A percentile compares a stretch with the other conserved stretches of the same genome.
Conservation (phyloP, 306 rosid species). For the Citrullus amarus region DNA sequence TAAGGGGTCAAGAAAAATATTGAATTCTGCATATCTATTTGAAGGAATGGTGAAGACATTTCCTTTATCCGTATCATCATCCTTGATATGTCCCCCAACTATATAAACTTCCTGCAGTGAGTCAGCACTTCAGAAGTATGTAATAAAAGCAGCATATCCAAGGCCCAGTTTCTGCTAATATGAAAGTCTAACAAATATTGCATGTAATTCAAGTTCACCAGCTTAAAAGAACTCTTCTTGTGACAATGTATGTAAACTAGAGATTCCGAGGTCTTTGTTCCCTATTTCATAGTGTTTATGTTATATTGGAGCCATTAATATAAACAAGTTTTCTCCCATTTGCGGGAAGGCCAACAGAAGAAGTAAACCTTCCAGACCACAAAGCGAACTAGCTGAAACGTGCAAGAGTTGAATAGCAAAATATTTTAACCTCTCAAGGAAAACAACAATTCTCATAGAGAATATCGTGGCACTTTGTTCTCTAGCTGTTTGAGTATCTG, state of each 20-base stretch:
- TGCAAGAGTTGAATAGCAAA: not conserved
- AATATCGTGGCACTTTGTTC: not conserved
- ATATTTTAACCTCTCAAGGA: not conserved
- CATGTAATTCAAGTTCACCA: not conserved
- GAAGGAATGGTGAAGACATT: conserved; percentile 65
- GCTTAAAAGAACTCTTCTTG: not conserved
- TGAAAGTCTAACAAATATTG: not conserved
- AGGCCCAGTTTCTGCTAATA: not conserved
- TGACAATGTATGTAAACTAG: not conserved
- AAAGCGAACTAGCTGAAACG: not conserved
- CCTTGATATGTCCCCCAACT: conserved; percentile 69
- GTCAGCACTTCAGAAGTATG: not conserved
- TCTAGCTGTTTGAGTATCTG: not conserved
- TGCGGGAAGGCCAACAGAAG: not conserved
- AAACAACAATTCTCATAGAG: not conserved
- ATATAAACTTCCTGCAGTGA: conserved; percentile 57
- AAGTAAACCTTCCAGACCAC: not conserved
- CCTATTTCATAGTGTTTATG: not conserved
- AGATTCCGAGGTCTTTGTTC: not conserved
- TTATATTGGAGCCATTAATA: not conserved
- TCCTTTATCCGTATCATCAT: conserved; percentile 37
- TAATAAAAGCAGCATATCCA: not conserved
- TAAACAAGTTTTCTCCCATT: not conserved
- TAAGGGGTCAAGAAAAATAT: conserved; percentile 74
- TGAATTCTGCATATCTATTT: conserved; percentile 68